A percentile compares a stretch with the other conserved stretches of the same genome.
Conservation (phyloP, 2,329 filamentous ascomycete genomes). For the Cordyceps farinosa region DNA sequence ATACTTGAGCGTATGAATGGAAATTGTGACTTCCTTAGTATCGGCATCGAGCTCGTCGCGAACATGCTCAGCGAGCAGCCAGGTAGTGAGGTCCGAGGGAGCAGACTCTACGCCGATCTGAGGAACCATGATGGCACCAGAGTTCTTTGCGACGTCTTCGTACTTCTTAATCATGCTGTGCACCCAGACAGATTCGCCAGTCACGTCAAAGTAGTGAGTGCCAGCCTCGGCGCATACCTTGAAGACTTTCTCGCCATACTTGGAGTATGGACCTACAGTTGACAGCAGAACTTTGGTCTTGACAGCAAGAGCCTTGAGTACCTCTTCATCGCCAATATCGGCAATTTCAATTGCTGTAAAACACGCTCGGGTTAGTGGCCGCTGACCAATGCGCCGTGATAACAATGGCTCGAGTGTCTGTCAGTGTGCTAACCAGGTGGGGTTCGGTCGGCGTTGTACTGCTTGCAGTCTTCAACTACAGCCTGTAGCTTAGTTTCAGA, state of each 20-base stretch:
- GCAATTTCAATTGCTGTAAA: conserved; percentile 50
- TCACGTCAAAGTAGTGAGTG: conserved; percentile 63
- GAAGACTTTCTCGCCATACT: conserved; percentile 56
- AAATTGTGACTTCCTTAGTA: conserved; percentile 53
- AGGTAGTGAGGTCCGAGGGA: conserved; percentile 57
- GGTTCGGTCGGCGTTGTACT: conserved; percentile 63
- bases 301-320: conserved; percentile 47
- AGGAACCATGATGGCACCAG: conserved; percentile 57
- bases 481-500: conserved; percentile 70
- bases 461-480: conserved; percentile 63
- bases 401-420: not conserved
- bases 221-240: conserved; percentile 59
- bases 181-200: conserved; percentile 58
- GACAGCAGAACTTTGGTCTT: conserved; percentile 56
- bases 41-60: conserved; percentile 47
- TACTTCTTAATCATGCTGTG: conserved; percentile 59
- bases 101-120: conserved; percentile 61
- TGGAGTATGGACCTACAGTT: conserved; percentile 56
- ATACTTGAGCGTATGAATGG: conserved; percentile 41
- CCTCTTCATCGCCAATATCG: conserved; percentile 42
- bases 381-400: not conserved
- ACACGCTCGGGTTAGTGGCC: not conserved
- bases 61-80: conserved; percentile 48
- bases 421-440: conserved; percentile 57
- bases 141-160: conserved; percentile 47